These are phyloP conservation scores for Beauveria varroae DNA, from an alignment of 2,329 filamentous ascomycete genomes.

Conservation along the genomic window DNA sequence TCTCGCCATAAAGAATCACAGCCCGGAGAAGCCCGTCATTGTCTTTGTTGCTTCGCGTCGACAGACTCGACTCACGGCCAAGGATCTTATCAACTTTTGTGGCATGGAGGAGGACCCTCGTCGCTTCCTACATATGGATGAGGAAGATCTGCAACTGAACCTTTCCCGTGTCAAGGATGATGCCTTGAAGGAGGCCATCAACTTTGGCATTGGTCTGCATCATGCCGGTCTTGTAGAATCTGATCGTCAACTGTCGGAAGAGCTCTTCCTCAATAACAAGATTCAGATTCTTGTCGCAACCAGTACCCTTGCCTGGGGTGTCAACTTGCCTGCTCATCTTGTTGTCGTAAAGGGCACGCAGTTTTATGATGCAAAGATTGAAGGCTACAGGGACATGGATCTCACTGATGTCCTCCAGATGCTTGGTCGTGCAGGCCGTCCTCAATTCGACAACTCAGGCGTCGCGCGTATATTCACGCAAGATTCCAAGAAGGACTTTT, in stretches of 20 bases:
- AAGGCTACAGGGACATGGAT: conserved; percentile 98
- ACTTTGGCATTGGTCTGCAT: conserved; percentile 93
- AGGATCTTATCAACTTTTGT: conserved; percentile 94
- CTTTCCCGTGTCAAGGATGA: conserved; percentile 90
- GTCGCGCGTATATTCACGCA: conserved; percentile 97
- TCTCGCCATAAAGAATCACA: conserved; percentile 92
- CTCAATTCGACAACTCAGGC: conserved; percentile 92
- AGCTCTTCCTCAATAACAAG: conserved; percentile 95
- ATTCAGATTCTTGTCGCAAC: conserved; percentile 96
- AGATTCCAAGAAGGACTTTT: conserved; percentile 96
- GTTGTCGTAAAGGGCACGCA: conserved; percentile 98
- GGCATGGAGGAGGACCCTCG: conserved; percentile 98
- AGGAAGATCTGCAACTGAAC: conserved; percentile 85
- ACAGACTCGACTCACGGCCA: conserved; percentile 90
- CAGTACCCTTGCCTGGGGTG: conserved; percentile 94
- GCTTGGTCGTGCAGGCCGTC: conserved; percentile 89
- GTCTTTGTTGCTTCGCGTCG: conserved; percentile 94
- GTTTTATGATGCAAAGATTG: conserved; percentile 95
- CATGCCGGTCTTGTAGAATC: conserved; percentile 95
- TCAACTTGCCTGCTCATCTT: conserved; percentile 92
- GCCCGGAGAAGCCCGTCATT: conserved; percentile 93
- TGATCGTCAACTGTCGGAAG: conserved; percentile 84
- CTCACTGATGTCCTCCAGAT: conserved; percentile 96
- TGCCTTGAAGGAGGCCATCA: conserved; percentile 84
- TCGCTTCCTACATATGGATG: conserved; percentile 86